Percentiles rank a stretch among this genome's conserved stretches.
These are phyloP conservation scores for Monosporascus sp. DNA, from an alignment of 2,329 filamentous ascomycete genomes.

Conservation along the genomic window DNA sequence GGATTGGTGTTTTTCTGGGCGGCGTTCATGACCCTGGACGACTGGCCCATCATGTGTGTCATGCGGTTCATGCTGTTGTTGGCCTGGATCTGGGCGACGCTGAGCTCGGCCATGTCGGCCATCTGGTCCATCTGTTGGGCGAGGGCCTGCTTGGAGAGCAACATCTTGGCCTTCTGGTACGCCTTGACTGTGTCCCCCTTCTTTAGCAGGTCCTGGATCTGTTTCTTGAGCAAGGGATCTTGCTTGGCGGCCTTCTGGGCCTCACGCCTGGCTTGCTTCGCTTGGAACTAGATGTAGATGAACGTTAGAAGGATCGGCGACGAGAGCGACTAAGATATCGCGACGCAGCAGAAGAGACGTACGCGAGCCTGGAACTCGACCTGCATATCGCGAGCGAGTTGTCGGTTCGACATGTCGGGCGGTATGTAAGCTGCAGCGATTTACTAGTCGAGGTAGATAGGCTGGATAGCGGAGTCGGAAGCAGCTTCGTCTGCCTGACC, in stretches of 20 bases:
- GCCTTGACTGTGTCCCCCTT: slow-evolving; percentile 60
- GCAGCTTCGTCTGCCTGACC: no score
- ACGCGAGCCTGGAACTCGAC: slow-evolving; percentile 58
- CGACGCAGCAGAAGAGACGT: slow-evolving; percentile 12
- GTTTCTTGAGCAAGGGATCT: slow-evolving; percentile 56
- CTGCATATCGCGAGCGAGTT: slow-evolving; percentile 56
- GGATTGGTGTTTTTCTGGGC: slow-evolving; percentile 56
- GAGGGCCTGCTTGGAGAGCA: slow-evolving; percentile 56
- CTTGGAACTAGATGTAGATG: slow-evolving; percentile 43
- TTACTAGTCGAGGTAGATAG: no score
- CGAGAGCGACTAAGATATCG: not conserved
- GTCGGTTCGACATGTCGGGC: slow-evolving; percentile 51
- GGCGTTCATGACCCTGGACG: slow-evolving; percentile 51
- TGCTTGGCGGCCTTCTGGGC: slow-evolving; percentile 57
- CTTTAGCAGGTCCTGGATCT: slow-evolving; percentile 58
- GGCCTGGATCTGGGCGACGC: slow-evolving; percentile 56
- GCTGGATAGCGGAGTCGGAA: no score
- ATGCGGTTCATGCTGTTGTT: slow-evolving; percentile 62
- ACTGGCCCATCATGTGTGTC: slow-evolving; percentile 59
- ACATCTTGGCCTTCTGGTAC: slow-evolving; percentile 58
- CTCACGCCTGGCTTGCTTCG: slow-evolving; percentile 57
- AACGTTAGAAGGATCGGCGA: not conserved
- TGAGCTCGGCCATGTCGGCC: slow-evolving; percentile 59
- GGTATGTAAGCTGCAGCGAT: not conserved
- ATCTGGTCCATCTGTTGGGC: slow-evolving; percentile 60